Conservation (phyloP, 805 yeast species). For the Candida berthetii region DNA sequence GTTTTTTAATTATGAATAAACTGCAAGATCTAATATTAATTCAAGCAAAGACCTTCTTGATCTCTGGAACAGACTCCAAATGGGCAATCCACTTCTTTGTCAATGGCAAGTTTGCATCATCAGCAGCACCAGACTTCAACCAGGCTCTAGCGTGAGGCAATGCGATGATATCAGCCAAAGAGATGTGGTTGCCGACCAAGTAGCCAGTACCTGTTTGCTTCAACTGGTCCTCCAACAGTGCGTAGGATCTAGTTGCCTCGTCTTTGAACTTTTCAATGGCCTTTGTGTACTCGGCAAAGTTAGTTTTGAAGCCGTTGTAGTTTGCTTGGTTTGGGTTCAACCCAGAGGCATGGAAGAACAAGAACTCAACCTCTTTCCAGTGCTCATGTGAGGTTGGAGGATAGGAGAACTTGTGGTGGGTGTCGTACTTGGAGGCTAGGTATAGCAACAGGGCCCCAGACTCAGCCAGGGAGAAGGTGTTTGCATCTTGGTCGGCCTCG, state of each 20-base stretch:
- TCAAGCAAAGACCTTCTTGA: background rate
- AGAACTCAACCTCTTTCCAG: conserved; percentile 45
- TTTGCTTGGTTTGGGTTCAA: conserved; percentile 61
- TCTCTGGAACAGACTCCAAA: background rate
- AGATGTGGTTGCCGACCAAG: conserved; percentile 51
- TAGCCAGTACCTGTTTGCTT: conserved; percentile 37
- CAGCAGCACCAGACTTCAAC: conserved; percentile 2
- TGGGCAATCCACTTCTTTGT: background rate
- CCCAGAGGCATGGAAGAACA: conserved; percentile 52
- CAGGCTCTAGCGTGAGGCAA: conserved; percentile 37
- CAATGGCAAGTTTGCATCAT: background rate
- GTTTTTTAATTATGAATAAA: background rate
- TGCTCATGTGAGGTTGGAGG: conserved; percentile 33
- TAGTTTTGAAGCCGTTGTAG: conserved; percentile 34
- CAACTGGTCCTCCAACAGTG: conserved; percentile 45
- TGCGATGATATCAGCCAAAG: conserved; percentile 50
- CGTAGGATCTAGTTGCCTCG: conserved; percentile 43
- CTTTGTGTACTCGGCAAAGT: conserved; percentile 40
- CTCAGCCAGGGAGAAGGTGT: conserved; percentile 40
- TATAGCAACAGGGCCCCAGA: conserved; percentile 57
- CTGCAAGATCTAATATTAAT: background rate
- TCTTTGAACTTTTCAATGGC: conserved; percentile 40
- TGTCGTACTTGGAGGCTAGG: conserved; percentile 53
- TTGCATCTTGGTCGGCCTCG: conserved; percentile 29
- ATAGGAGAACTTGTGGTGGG: conserved; percentile 33